phyloP scores from a whole-genome alignment of 2,329 filamentous ascomycete genomes.

The Rutstroemia sydowiana region DNA sequence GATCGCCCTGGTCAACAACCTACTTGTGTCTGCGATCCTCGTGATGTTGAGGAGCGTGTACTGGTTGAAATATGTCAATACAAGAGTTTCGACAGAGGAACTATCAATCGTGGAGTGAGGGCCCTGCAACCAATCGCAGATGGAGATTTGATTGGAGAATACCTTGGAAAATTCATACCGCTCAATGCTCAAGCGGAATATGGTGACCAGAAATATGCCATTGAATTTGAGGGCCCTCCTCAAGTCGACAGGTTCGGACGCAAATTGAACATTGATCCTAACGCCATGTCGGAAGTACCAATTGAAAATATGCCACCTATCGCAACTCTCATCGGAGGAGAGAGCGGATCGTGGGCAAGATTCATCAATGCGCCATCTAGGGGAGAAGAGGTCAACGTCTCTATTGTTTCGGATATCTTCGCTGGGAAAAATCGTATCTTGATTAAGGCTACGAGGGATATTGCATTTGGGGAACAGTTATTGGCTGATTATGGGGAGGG shows the following conservation, averaged over 20 bases:
- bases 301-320: not conserved
- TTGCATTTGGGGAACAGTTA: slow-evolving; percentile 9
- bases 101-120: slow-evolving; percentile 2
- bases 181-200: not conserved
- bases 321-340: slow-evolving; percentile 3
- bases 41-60: not conserved
- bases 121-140: not conserved
- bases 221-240: slow-evolving; percentile 4
- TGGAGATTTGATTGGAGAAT: not conserved
- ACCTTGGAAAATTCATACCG: slow-evolving; percentile 4
- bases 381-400: not conserved
- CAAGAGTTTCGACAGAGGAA: not conserved
- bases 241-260: not conserved
- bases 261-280: not conserved
- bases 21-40: not conserved
- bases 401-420: not conserved
- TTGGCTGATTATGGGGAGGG: not conserved
- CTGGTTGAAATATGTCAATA: slow-evolving; percentile 1
- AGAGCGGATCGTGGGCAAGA: slow-evolving; percentile 4
- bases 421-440: slow-evolving; percentile 6
- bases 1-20: not conserved
- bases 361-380: not conserved
- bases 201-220: not conserved
- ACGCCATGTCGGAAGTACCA: not conserved
- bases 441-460: not conserved